Conservation (phyloP, 108 stramenopile species). For the Aurantiochytrium sp. region DNA sequence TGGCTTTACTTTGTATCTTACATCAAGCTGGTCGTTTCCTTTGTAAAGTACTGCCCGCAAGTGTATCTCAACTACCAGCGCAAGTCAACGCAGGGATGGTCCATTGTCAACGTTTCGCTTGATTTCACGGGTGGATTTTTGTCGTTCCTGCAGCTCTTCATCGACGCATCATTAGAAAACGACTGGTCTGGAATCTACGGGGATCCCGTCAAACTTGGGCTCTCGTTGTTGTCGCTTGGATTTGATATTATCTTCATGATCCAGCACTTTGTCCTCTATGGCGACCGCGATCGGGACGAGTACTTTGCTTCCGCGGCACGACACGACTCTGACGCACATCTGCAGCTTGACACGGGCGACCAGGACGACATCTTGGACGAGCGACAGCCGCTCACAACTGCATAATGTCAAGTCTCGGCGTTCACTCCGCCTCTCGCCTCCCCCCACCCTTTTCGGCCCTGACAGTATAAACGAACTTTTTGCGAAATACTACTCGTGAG, state of each 20-base stretch:
- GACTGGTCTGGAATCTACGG: constrained; percentile 71
- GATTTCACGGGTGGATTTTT: constrained; percentile 76
- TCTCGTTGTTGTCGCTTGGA: constrained; percentile 64
- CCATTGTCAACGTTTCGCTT: constrained; percentile 73
- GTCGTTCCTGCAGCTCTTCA: constrained; percentile 60
- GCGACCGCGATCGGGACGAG: not conserved
- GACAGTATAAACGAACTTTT: too few relatives aligned
- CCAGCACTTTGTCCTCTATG: constrained; percentile 60
- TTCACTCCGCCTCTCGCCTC: too few relatives aligned
- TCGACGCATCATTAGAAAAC: constrained; percentile 54
- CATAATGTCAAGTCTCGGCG: not conserved
- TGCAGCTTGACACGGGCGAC: not conserved
- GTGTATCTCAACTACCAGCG: constrained; percentile 67
- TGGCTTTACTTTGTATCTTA: constrained; percentile 66
- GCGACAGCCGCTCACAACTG: not conserved
- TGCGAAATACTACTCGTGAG: too few relatives aligned
- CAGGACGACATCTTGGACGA: not conserved
- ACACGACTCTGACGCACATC: not conserved
- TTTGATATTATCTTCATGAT: constrained; percentile 66
- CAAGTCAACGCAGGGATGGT: constrained; percentile 74
- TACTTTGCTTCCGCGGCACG: not conserved
- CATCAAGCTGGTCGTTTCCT: constrained; percentile 66
- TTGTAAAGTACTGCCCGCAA: constrained; percentile 83
- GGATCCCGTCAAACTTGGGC: constrained; percentile 68
- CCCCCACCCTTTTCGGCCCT: too few relatives aligned